Evolutionary conservation across 495 filamentous ascomycete genomes (phyloP), one percentile per base, ranked within the genome.

Genomic region (Podospora pseudopauciseta): DNA sequence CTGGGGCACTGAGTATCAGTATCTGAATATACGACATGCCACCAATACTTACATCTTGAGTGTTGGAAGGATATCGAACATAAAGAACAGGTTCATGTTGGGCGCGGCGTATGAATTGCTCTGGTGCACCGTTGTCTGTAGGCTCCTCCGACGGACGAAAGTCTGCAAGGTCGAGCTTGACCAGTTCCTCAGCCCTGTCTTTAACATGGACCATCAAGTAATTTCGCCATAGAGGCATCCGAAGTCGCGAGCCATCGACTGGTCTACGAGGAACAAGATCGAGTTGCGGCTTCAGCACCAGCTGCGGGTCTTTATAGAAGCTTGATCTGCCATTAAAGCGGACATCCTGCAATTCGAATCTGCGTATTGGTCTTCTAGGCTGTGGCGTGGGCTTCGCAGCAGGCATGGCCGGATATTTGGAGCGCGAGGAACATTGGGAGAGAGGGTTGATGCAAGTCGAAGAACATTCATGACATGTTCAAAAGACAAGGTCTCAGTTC

Each of bases 121-220:
- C n/a, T 58, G 55, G n/a, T n/a, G n/a, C 55, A 20, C 5, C 23
- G 55, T 11, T 58, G 55, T 11, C 23, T 4, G 55, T 19, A 4
- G 13, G 55, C 16, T 15, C 55, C 2, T 49, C n/a, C n/a, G 55
- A 26, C 55, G 20, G 55, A 4, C 18, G 55, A 58, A 58, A 58
- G 55, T 58, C 55, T 58, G 55, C 55, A 18, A 58, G 55, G 55
- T 77, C 67, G 16, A 77, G 23, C 18, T 65, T 71, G 19, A 67
- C 76, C 60, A 78, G 65, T 27, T 76, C 76, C 49, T 74, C 68
- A 2, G 75, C 76, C 30, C 72, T 77, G 65, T 78, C 76, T 26
- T 74, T 77, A 23, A 78, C 73, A 63, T 78, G 75, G 0, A 78
- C 68, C 74, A 78, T 74, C 60, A 78, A 54, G 15, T 69, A 64